Evolutionary conservation across 2,329 filamentous ascomycete species (phyloP), one percentile per base, ranked within the genome.

Genomic region (Beauveria brongniartii): DNA sequence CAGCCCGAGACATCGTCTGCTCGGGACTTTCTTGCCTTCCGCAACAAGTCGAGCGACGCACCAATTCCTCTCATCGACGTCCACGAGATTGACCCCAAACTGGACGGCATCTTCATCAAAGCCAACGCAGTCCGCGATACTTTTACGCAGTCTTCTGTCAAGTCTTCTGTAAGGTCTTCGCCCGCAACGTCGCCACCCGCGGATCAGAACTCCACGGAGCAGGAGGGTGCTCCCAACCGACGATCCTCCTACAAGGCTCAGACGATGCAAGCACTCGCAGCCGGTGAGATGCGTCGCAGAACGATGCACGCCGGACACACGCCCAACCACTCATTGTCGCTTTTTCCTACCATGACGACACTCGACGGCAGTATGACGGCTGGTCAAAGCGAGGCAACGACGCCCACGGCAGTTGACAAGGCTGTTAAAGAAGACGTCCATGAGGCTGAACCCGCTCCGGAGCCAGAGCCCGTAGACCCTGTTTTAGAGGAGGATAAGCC

Each of bases 271-370:
- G 75, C 75, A 9, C 72, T 83, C 41, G 74, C 74, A 26, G 79
- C 78, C 8, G 74, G 78, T 6, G 82, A 80, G 66, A 74, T 75
- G 48, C 75, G 73, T 54, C 77, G 84, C 50, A 77, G 85, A 46
- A 84, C 78, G 0, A 82, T 87, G 78, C 80, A 86, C 69, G 84
- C 84, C 22, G 84, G 84, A 1, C 84, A 86, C 69, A 86, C 84
- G 1, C 84, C 84, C 7, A 85, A 78, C 55, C 83, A 85, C 67
- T 84, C 82, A 1, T 72, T 84, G 12, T 83, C 83, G 5, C 70
- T 79, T 2, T 70, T 83, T 18, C 74, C 76, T 6, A 80, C 78
- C 10, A 72, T 76, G 51, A 72, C 73, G 9, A 75, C 75, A 14
- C 78, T 78, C 2, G 74, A 71, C 12, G 63, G 67, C 28, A 67